Evolutionary conservation across 257 asterid genomes (phyloP).

Genomic region (Plectranthus barbatus): DNA sequence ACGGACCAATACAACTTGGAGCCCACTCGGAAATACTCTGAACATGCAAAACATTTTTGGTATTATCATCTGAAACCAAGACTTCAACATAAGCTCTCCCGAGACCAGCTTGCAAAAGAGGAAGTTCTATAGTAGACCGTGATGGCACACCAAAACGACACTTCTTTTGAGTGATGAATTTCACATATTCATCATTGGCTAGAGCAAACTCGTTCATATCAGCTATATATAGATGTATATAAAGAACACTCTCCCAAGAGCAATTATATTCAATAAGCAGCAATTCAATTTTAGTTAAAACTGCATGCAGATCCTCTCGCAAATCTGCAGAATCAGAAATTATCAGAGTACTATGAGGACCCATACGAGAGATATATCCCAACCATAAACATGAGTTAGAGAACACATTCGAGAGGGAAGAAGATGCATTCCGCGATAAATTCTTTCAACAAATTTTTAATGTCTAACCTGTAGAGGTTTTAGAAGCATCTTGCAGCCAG

Average conservation of each 20-base stretch:
- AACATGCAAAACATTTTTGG: constrained; percentile 85
- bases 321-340: constrained; percentile 42
- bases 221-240: constrained; percentile 76
- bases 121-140: constrained; percentile 90
- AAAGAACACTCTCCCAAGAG: constrained; percentile 90
- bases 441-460: constrained; percentile 1
- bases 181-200: constrained; percentile 75
- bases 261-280: constrained; percentile 44
- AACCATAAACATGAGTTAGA: background rate
- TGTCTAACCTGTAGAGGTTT: constrained; percentile 55
- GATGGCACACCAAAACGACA: constrained; percentile 95
- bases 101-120: constrained; percentile 69
- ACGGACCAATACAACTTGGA: constrained; percentile 98
- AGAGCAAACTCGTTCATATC: constrained; percentile 63
- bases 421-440: background rate
- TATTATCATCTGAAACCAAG: constrained; percentile 57
- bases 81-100: constrained; percentile 88
- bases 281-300: constrained; percentile 53
- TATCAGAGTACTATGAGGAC: constrained; percentile 7
- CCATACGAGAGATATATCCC: background rate
- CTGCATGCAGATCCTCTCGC: constrained; percentile 54
- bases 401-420: constrained; percentile 1
- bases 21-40: constrained; percentile 99
- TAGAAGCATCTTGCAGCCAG: constrained; percentile 61
- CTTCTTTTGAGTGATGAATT: constrained; percentile 79